Conservation (phyloP, 345 rosid genomes). For the Erodium maritimum region DNA sequence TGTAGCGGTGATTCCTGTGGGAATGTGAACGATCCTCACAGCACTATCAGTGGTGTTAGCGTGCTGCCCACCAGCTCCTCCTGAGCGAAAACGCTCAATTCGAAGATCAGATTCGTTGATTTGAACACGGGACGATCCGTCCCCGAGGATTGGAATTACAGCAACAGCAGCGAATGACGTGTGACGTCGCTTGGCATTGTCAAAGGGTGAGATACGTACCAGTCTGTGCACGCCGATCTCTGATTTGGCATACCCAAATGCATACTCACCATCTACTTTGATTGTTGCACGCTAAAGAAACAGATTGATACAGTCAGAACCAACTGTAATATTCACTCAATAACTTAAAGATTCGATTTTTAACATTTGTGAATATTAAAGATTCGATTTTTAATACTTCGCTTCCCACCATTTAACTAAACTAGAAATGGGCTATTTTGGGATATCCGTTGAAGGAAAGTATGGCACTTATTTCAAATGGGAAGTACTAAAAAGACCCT, state of each 20-base stretch:
- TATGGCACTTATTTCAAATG: too few relatives aligned
- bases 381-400: too few relatives aligned
- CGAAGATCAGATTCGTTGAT: conserved; percentile 86
- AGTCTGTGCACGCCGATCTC: conserved; percentile 96
- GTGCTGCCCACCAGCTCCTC: conserved; percentile 91
- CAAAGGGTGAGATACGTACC: conserved; percentile 91
- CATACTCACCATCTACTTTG: conserved; percentile 82
- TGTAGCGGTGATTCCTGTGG: conserved; percentile 81
- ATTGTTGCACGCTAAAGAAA: conserved; percentile 80
- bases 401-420: too few relatives aligned
- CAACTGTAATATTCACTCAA: too few relatives aligned
- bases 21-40: conserved; percentile 81
- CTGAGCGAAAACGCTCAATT: conserved; percentile 78
- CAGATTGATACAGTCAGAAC: conserved; percentile 5
- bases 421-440: too few relatives aligned
- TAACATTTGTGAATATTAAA: too few relatives aligned
- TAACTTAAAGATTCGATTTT: too few relatives aligned
- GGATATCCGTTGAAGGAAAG: too few relatives aligned
- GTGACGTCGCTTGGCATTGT: conserved; percentile 78
- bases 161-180: conserved; percentile 99
- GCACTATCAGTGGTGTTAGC: conserved; percentile 95
- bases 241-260: conserved; percentile 94
- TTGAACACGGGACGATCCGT: conserved; percentile 63
- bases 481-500: too few relatives aligned
- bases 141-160: conserved; percentile 74